phyloP scores from a whole-genome alignment of 1,139 yeast species.

The Taiozyma sp. region DNA sequence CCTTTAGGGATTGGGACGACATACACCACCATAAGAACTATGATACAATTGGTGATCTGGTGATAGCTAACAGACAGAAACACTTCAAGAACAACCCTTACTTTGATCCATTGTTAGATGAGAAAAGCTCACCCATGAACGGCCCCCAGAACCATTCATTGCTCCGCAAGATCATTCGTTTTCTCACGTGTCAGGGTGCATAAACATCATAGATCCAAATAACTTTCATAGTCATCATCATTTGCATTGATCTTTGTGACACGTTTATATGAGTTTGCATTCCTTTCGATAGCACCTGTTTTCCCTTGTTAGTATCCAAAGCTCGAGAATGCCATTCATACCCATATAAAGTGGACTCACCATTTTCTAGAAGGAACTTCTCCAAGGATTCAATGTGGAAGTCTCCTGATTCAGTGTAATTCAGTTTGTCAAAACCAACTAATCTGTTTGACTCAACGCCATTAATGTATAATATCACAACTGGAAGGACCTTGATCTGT shows the following conservation, averaged over 20 bases:
- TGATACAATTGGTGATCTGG: constrained; percentile 9
- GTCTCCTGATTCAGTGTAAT: constrained; percentile 32
- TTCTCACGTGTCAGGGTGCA: background rate
- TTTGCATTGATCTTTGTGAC: constrained; percentile 9
- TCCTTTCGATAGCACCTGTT: constrained; percentile 14
- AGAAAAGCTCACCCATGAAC: background rate
- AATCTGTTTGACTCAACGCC: constrained; percentile 56
- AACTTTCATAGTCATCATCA: constrained; percentile 34
- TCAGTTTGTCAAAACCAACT: constrained; percentile 63
- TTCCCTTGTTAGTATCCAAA: constrained; percentile 18
- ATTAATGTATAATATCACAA: constrained; percentile 53
- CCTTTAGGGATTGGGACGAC: background rate
- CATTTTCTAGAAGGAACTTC: constrained; percentile 28
- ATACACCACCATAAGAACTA: background rate
- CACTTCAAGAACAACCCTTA: constrained; percentile 1
- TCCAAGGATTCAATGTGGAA: constrained; percentile 44
- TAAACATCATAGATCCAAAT: constrained; percentile 30
- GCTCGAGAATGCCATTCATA: background rate
- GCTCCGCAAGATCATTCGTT: background rate
- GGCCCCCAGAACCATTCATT: background rate
- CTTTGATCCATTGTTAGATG: background rate
- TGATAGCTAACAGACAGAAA: constrained; percentile 6
- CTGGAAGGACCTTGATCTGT: constrained; percentile 62
- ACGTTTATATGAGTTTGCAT: constrained; percentile 17
- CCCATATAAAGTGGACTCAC: constrained; percentile 12